A percentile compares a stretch with the other conserved stretches of the same genome.
These are phyloP conservation scores for Steccherinum ochraceum DNA, from an alignment of 768 basidiomycete species.

Conservation along the genomic window DNA sequence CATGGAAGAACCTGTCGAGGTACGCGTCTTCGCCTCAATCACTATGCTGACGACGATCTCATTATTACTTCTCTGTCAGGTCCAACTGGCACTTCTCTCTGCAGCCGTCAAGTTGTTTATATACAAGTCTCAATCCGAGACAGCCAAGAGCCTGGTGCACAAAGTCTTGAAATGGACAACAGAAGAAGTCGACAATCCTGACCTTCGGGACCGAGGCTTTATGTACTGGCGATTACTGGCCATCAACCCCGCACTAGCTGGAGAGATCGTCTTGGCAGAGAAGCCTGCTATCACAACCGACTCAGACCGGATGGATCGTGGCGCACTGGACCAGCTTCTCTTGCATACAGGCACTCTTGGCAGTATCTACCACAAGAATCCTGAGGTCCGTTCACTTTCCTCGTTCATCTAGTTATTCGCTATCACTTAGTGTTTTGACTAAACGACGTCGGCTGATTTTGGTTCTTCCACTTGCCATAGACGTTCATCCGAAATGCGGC, in stretches of 20 bases:
- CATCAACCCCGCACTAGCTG: slow-evolving; percentile 82
- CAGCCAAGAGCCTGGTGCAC: slow-evolving; percentile 83
- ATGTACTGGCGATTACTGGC: slow-evolving; percentile 99
- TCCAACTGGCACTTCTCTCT: slow-evolving; percentile 91
- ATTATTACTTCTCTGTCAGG: slow-evolving; percentile 54
- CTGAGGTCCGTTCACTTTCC: slow-evolving; percentile 52
- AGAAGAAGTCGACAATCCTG: slow-evolving; percentile 97
- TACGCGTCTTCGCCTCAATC: slow-evolving; percentile 26
- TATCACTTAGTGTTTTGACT: background rate
- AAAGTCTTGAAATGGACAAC: slow-evolving; percentile 97
- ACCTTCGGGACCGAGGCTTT: slow-evolving; percentile 93
- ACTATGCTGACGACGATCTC: background rate
- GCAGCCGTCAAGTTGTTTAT: slow-evolving; percentile 96
- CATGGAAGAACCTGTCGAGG: slow-evolving; percentile 91
- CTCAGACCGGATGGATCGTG: slow-evolving; percentile 95
- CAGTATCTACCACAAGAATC: slow-evolving; percentile 97
- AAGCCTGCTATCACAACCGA: slow-evolving; percentile 98
- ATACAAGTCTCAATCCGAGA: slow-evolving; percentile 77
- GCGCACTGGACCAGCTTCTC: slow-evolving; percentile 89
- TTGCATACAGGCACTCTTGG: slow-evolving; percentile 91
- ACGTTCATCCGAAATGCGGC: slow-evolving; percentile 91
- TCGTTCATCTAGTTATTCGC: background rate
- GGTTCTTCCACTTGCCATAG: slow-evolving; percentile 33
- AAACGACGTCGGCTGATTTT: background rate
- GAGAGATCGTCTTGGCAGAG: slow-evolving; percentile 85